Evolutionary conservation across 78 protist species (phyloP), one percentile per base, ranked within the genome.

Genomic region (Bigelowiella natans): DNA sequence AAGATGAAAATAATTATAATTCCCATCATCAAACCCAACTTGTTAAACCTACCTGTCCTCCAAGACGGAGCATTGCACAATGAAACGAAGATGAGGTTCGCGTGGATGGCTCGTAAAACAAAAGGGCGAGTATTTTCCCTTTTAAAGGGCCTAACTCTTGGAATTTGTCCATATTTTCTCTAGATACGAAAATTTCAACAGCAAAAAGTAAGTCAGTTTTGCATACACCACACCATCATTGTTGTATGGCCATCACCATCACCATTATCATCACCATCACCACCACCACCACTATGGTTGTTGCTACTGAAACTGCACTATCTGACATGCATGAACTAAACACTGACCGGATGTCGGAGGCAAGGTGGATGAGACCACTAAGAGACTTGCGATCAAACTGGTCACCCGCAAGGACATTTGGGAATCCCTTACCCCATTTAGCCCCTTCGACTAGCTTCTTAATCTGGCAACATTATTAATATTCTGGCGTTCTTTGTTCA

Each of bases 61-160:
- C 87, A 34, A 85, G 38, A 7, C 87, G 7, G 30, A 37, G 87
- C 87, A 85, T 85, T 18, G 87, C 87, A 18, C 51, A 26, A 11
- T 85, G 87, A 18, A 85, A 85, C 7, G 87, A 85, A 7, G 51
- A 37, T 18, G 51, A 85, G 36, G 87, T 85, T 37, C 87, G 36
- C 7, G 87, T 85, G 38, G 87, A 85, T 26, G 87, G 87, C 38
- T 85, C 87, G 11, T 85, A 85, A 85, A 85, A 85, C 30, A 85
- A 11, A 11, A 34, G 38, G 11, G 38, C 87, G 18, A 85, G 87
- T 28, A 85, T 11, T 11, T 85, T 85, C 18, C 73, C 73, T 18
- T 51, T 51, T 26, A 51, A 18, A 7, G 73, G 73, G 34, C 18
- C 73, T 7, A 7, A 26, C 18, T 51, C 18, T 18, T 7, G 18